Base-by-base conservation (phyloP, 495 filamentous ascomycete species). In the Neurospora terricola region DNA sequence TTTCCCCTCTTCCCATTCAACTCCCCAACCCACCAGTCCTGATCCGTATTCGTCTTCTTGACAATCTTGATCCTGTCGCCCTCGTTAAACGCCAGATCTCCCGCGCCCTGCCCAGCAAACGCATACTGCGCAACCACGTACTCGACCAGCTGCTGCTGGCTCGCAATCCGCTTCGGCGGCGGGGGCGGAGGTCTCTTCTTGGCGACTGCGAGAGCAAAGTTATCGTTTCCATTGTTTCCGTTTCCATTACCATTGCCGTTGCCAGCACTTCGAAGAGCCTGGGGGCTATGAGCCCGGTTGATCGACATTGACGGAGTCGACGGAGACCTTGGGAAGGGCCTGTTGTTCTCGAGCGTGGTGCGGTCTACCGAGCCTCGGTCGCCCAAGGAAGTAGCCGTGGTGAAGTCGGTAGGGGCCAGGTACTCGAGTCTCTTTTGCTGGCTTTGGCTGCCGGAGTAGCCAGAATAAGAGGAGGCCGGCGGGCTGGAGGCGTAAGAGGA, bases 11-110 rank as follows among this genome's bases (percentile, higher is more conserved):
- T 79, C 4, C 95, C 96, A 69, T 86, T 82, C 38, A 97, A 71
- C 81, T 98, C 94, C 21, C 95, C 95, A 72, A 93, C 90, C 95
- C 95, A 98, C 95, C 95, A 98, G 77, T 97, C 95, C 81, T 97
- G 92, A 38, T 88, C 91, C 71, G 91, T 96, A 23, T 88, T 88
- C 3, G 95, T 98, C 84, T 91, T 93, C 84, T 91, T 92, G 23
- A 96, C 79, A 3, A 98, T 90, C 71, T 87, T 89, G 76, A 98
- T 98, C 75, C 88, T 87, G 75, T 97, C 95, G 0, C 94, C 94
- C 81, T 96, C 91, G 11, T 83, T 85, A 81, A 98, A 98, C 12
- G 86, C 87, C 69, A 98, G 80, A 82, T 98, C 95, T 0, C 92
- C 94, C 1, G 80, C 78, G 18, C 86, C 87, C 77, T 94, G 88